Conservation (phyloP, 345 rosid species). For the Rubroshorea leprosula region DNA sequence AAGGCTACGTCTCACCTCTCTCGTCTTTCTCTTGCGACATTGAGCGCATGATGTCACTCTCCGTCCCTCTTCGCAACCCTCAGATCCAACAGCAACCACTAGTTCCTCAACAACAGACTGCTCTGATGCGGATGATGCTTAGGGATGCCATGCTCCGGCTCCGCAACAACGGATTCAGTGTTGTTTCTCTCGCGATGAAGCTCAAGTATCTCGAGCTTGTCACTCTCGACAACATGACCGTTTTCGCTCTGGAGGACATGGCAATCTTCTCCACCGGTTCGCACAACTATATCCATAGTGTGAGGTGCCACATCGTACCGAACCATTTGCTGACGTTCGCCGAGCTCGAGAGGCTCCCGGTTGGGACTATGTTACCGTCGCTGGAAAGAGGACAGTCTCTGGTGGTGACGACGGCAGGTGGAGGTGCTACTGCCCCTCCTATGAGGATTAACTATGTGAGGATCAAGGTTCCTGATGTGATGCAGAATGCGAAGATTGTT, state of each 20-base stretch:
- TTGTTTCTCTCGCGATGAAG: constrained; percentile 50
- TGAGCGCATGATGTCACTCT: constrained; percentile 39
- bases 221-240: constrained; percentile 40
- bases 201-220: constrained; percentile 49
- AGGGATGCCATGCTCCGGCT: constrained; percentile 55
- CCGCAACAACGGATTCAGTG: constrained; percentile 51
- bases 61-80: constrained; percentile 25
- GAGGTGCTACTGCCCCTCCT: constrained; percentile 12
- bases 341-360: constrained; percentile 41
- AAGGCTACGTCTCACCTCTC: constrained; percentile 54
- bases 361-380: constrained; percentile 33
- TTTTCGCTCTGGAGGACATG: constrained; percentile 50
- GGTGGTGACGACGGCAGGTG: constrained; percentile 33
- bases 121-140: constrained; percentile 57
- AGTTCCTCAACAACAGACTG: constrained; percentile 15
- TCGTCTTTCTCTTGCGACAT: constrained; percentile 63
- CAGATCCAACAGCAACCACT: constrained; percentile 10
- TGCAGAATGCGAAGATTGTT: constrained; percentile 43
- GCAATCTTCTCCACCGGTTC: constrained; percentile 60
- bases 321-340: constrained; percentile 29
- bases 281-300: constrained; percentile 31
- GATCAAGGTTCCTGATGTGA: constrained; percentile 43
- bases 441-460: constrained; percentile 54
- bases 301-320: constrained; percentile 59
- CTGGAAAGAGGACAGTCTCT: constrained; percentile 33